A percentile compares a stretch with the other conserved stretches of the same genome.
Evolutionary conservation across 768 basidiomycete species (phyloP).

Genomic region (Collybiopsis luxurians): DNA sequence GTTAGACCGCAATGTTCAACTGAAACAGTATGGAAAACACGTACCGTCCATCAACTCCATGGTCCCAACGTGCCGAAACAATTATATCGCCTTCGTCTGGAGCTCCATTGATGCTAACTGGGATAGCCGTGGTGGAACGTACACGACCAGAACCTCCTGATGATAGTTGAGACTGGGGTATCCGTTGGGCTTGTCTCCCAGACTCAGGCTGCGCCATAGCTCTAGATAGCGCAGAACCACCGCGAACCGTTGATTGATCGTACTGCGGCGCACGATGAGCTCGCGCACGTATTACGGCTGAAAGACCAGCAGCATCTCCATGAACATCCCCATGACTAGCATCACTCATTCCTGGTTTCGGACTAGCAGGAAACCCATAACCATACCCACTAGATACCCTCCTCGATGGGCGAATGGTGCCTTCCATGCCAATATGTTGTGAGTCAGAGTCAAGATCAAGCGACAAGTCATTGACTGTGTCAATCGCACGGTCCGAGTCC

Average conservation of each 20-base stretch:
- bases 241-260: background rate
- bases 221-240: background rate
- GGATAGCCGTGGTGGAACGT: slow-evolving; percentile 19
- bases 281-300: slow-evolving; percentile 1
- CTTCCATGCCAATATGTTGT: slow-evolving; percentile 5
- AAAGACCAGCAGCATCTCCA: background rate
- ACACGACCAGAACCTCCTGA: slow-evolving; percentile 1
- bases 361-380: slow-evolving; percentile 9
- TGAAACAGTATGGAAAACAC: slow-evolving; percentile 17
- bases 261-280: slow-evolving; percentile 1
- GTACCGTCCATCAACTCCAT: slow-evolving; percentile 13
- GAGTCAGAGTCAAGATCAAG: background rate
- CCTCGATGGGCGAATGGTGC: slow-evolving; percentile 1
- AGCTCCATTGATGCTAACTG: slow-evolving; percentile 16
- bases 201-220: background rate
- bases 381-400: slow-evolving; percentile 9
- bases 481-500: background rate
- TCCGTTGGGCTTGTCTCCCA: background rate
- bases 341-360: too few relatives aligned
- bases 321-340: background rate
- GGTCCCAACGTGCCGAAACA: slow-evolving; percentile 46
- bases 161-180: background rate
- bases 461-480: background rate
- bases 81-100: slow-evolving; percentile 29
- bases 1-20: background rate